These are phyloP conservation scores for Aschersonia sp. DNA, from an alignment of 2,329 filamentous ascomycete species.

Conservation along the genomic window DNA sequence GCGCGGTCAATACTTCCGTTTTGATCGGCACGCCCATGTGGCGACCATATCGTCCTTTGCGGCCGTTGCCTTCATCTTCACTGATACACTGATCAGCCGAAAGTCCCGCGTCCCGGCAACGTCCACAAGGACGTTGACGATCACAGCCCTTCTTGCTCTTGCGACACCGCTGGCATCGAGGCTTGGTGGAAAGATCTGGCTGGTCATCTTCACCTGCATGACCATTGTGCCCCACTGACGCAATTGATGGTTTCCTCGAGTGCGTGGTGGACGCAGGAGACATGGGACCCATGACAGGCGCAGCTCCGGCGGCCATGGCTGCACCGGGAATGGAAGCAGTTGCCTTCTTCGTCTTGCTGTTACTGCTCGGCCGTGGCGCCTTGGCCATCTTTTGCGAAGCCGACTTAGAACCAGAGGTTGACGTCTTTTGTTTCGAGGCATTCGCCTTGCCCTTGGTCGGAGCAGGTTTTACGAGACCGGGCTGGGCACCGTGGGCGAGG, in stretches of 20 bases:
- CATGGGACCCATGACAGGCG: slow-evolving; percentile 29
- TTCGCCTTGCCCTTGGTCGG: slow-evolving; percentile 19
- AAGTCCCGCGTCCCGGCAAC: slow-evolving; percentile 92
- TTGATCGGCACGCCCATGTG: slow-evolving; percentile 55
- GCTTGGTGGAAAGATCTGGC: slow-evolving; percentile 86
- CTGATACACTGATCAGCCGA: slow-evolving; percentile 88
- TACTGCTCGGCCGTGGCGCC: slow-evolving; percentile 20
- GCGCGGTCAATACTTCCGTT: slow-evolving; percentile 33
- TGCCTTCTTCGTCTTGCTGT: slow-evolving; percentile 37
- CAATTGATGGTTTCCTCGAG: slow-evolving; percentile 61
- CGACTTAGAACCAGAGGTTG: slow-evolving; percentile 16
- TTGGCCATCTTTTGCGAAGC: slow-evolving; percentile 20
- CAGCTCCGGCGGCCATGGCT: background rate
- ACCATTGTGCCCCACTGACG: slow-evolving; percentile 36
- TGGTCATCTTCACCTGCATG: slow-evolving; percentile 67
- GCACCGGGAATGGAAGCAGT: slow-evolving; percentile 12
- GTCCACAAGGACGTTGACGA: slow-evolving; percentile 83
- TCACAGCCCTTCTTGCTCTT: slow-evolving; percentile 99
- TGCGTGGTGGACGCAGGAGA: slow-evolving; percentile 54
- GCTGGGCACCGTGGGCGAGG: slow-evolving; percentile 10
- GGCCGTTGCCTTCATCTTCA: slow-evolving; percentile 93
- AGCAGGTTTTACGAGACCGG: slow-evolving; percentile 26
- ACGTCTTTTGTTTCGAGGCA: slow-evolving; percentile 24
- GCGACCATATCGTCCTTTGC: slow-evolving; percentile 78
- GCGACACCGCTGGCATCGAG: slow-evolving; percentile 91